Evolutionary conservation across 495 filamentous ascomycete species (phyloP), one percentile per base, ranked within the genome.

Genomic region (Podospora sp.): DNA sequence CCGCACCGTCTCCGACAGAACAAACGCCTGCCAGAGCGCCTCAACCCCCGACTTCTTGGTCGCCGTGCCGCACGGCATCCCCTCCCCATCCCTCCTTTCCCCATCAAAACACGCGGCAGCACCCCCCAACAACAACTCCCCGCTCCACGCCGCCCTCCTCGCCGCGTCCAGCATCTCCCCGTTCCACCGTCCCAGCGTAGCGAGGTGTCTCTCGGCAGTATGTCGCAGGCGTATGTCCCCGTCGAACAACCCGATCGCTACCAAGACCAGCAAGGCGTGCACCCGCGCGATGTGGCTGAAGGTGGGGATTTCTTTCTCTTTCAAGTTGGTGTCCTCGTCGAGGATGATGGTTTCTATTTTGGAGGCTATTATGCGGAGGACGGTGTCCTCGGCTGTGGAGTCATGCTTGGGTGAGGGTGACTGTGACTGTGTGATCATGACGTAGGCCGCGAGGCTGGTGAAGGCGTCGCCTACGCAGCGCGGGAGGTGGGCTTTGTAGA

Each of bases 231-330:
- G 76, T 58, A 85, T 77, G 68, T 86, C 81, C 50, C 82, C 82
- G 68, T 87, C 84, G 70, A 87, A 87, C 33, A 89, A 74, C 14
- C 83, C 80, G 68, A 89, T 85, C 63, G 84, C 79, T 59, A 82
- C 81, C 66, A 80, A 85, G 3, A 82, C 70, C 1, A 85, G 63
- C 53, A 86, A 68, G 1, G 82, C 78, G 65, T 87, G 84, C 0
- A 82, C 70, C 8, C 77, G 70, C 14, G 79, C 76, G 1, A 86
- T 71, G 33, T 80, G 80, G 14, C 74, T 68, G 29, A 74, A 69
- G 25, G 70, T 40, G n/a, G 67, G 67, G n/a, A 72, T 50, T 6
- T 46, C 4, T 9, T 6, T 25, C 27, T 0, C 20, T 40, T 22
- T 21, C 20, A 12, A 0, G 16, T 8, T 57, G 14, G 1, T 52